A percentile compares a stretch with the other conserved stretches of the same genome.
These are phyloP conservation scores for Penstemon eatonii DNA, from an alignment of 257 asterid genomes.

Conservation along the genomic window DNA sequence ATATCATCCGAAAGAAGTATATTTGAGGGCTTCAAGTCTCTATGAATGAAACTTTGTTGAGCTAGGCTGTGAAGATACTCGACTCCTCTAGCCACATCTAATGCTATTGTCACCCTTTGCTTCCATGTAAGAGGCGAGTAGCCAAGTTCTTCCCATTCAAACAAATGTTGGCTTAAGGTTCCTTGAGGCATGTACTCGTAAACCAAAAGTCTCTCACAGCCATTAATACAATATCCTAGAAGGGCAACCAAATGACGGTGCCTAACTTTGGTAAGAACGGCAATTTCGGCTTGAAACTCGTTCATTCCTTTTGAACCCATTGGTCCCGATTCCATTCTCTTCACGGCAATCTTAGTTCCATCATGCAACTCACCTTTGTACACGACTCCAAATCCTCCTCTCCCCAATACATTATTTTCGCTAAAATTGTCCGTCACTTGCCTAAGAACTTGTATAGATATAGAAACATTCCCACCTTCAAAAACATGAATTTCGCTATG, in stretches of 20 bases:
- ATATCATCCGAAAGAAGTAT: constrained; percentile 87
- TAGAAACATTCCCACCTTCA: constrained; percentile 73
- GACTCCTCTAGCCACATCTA: constrained; percentile 93
- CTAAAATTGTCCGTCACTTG: constrained; percentile 82
- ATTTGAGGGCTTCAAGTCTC: constrained; percentile 88
- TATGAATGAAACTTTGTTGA: constrained; percentile 87
- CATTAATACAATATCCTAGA: constrained; percentile 83
- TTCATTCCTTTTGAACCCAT: constrained; percentile 92
- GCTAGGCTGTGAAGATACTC: constrained; percentile 97
- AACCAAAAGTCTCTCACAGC: constrained; percentile 87
- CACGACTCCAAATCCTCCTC: constrained; percentile 92
- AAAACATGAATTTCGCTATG: constrained; percentile 61
- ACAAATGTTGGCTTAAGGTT: constrained; percentile 81
- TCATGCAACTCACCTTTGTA: constrained; percentile 89
- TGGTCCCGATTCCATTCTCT: constrained; percentile 88
- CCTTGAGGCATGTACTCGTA: constrained; percentile 97
- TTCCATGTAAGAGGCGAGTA: constrained; percentile 72
- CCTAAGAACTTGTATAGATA: constrained; percentile 77
- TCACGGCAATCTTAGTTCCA: constrained; percentile 94
- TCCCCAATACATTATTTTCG: constrained; percentile 65
- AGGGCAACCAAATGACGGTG: constrained; percentile 96
- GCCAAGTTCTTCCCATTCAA: constrained; percentile 67
- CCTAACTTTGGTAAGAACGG: constrained; percentile 88
- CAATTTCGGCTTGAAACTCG: constrained; percentile 93
- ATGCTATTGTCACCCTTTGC: constrained; percentile 79